phyloP scores from a whole-genome alignment of 352 stramenopile genomes.

The Elongisporangium undulatum region DNA sequence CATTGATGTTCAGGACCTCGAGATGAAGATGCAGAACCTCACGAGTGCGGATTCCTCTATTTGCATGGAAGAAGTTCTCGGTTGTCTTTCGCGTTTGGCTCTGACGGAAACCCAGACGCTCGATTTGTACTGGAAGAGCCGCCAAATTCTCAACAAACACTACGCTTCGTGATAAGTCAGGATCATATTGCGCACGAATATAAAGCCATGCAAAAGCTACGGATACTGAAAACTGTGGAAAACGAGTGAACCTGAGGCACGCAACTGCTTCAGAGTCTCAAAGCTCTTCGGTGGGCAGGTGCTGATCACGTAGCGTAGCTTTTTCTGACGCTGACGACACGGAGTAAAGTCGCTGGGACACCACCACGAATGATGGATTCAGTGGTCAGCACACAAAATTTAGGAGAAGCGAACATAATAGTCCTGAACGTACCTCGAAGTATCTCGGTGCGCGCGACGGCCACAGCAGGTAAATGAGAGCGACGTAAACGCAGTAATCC shows the following conservation, averaged over 20 bases:
- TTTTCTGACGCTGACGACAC: constrained; percentile 70
- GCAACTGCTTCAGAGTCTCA: constrained; percentile 7
- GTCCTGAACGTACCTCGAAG: constrained; percentile 51
- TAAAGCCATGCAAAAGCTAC: not conserved
- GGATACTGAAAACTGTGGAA: not conserved
- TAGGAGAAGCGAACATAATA: not conserved
- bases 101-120: constrained; percentile 39
- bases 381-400: not conserved
- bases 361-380: constrained; percentile 1
- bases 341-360: constrained; percentile 54
- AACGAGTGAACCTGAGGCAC: not conserved
- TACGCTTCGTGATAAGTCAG: constrained; percentile 22
- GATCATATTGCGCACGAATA: not conserved
- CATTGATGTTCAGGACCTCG: not conserved
- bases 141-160: constrained; percentile 32
- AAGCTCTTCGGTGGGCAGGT: constrained; percentile 59
- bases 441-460: constrained; percentile 61
- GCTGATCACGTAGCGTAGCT: constrained; percentile 49
- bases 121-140: constrained; percentile 49
- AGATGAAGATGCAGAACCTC: constrained; percentile 14
- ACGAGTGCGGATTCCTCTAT: constrained; percentile 3
- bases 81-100: constrained; percentile 31
- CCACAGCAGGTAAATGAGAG: constrained; percentile 70
- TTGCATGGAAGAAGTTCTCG: constrained; percentile 47
- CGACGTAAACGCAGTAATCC: constrained; percentile 49